A percentile compares a stretch with the other conserved stretches of the same genome.
Conservation (phyloP, 441 rosid genomes). For the Pelargonium australe region DNA sequence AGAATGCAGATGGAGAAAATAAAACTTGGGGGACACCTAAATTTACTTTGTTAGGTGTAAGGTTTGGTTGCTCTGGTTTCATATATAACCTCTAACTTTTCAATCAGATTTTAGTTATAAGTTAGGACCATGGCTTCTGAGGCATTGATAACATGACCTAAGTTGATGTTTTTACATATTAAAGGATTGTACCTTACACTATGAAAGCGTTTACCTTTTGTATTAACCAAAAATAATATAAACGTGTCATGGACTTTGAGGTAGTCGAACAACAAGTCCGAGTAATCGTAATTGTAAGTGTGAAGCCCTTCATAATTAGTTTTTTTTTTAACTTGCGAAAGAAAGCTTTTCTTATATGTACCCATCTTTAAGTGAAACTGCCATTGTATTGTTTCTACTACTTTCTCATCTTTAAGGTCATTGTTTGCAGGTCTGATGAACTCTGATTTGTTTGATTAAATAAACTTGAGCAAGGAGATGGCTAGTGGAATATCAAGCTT, state of each 20-base stretch:
- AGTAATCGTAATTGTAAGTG: neutral
- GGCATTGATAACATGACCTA: neutral
- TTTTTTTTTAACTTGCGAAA: neutral
- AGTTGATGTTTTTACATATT: neutral
- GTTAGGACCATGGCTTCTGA: neutral
- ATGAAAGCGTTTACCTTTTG: neutral
- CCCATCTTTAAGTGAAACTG: neutral
- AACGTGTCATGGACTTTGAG: neutral
- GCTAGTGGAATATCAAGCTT: conserved; percentile 21
- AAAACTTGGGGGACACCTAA: neutral
- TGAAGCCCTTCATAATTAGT: neutral
- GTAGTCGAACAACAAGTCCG: neutral
- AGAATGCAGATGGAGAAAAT: too few relatives aligned
- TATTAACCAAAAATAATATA: neutral
- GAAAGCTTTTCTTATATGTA: neutral
- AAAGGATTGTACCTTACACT: neutral
- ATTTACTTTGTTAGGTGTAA: neutral
- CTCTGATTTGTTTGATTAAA: neutral
- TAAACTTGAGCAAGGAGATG: conserved; percentile 15
- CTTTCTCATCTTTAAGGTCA: neutral
- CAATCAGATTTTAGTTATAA: neutral
- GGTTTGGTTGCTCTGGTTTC: too few relatives aligned
- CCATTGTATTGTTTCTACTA: conserved; percentile 3
- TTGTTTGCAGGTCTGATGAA: conserved; percentile 13
- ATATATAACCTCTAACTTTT: neutral